Conservation (phyloP, 352 stramenopile genomes). For the Phytopythium ostracodes region DNA sequence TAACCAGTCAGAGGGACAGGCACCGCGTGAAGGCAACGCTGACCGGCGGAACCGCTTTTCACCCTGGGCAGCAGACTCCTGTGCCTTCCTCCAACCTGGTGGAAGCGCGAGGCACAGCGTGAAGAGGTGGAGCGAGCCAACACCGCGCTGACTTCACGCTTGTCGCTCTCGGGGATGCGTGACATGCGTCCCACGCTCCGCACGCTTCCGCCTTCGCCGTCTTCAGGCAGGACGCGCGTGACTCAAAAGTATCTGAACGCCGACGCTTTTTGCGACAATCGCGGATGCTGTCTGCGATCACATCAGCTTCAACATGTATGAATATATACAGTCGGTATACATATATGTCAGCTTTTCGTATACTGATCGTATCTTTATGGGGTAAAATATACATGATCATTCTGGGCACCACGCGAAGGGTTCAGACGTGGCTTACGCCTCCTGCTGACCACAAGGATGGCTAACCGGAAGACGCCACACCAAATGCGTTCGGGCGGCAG, state of each 20-base stretch:
- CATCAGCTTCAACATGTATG: background rate
- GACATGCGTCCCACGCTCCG: background rate
- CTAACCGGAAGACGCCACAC: background rate
- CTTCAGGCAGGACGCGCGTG: background rate
- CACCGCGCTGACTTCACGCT: background rate
- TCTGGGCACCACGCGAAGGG: background rate
- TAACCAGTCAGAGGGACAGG: no score
- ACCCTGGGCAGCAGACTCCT: background rate
- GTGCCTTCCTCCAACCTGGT: background rate
- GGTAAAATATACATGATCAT: background rate
- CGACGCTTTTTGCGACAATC: background rate
- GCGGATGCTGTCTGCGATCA: background rate
- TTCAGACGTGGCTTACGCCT: background rate
- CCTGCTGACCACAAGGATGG: background rate
- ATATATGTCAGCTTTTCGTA: background rate
- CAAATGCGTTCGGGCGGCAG: no score
- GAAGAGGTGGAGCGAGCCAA: background rate
- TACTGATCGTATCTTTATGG: background rate
- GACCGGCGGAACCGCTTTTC: no score
- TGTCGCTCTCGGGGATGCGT: background rate
- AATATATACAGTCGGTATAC: constrained; percentile 1
- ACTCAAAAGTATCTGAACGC: background rate
- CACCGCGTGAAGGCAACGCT: no score
- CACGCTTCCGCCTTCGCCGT: background rate
- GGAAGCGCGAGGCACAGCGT: no score